phyloP scores from a whole-genome alignment of 768 basidiomycete genomes.

The Candolleomyces eurysporus region DNA sequence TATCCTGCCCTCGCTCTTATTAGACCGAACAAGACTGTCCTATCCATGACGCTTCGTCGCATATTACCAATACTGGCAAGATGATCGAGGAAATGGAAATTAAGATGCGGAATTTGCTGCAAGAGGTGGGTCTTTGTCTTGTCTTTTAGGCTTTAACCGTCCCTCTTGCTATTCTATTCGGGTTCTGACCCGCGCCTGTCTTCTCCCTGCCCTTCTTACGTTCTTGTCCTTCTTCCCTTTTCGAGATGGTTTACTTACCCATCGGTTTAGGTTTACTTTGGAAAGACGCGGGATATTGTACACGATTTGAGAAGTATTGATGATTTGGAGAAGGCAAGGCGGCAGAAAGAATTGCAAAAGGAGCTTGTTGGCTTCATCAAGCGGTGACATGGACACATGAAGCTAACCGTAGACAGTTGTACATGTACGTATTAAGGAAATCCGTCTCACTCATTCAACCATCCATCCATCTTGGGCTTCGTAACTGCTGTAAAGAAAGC shows the following conservation, averaged over 20 bases:
- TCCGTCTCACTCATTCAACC: no score
- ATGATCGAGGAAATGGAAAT: conserved; percentile 99
- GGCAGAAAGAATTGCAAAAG: conserved; percentile 84
- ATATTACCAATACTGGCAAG: conserved; percentile 90
- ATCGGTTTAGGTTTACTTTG: conserved; percentile 75
- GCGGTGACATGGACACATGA: conserved; percentile 36
- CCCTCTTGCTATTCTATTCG: no score
- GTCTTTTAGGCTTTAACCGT: background rate
- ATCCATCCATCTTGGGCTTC: no score
- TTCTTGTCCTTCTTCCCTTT: conserved; percentile 1
- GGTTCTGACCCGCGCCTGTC: no score
- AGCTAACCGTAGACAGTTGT: no score
- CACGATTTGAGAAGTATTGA: conserved; percentile 87
- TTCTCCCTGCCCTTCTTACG: background rate
- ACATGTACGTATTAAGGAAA: no score
- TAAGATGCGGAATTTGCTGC: conserved; percentile 94
- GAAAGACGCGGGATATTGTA: conserved; percentile 94
- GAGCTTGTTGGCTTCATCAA: conserved; percentile 88
- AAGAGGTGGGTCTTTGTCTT: conserved; percentile 61
- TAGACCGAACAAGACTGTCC: conserved; percentile 90
- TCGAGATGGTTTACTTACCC: background rate
- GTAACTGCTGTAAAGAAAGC: no score
- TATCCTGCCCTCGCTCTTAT: no score
- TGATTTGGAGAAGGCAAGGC: conserved; percentile 77
- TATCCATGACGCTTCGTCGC: conserved; percentile 74